A percentile compares a stretch with the other conserved stretches of the same genome.
Evolutionary conservation across 2,329 filamentous ascomycete genomes (phyloP).

Genomic region (Monascus ruber): DNA sequence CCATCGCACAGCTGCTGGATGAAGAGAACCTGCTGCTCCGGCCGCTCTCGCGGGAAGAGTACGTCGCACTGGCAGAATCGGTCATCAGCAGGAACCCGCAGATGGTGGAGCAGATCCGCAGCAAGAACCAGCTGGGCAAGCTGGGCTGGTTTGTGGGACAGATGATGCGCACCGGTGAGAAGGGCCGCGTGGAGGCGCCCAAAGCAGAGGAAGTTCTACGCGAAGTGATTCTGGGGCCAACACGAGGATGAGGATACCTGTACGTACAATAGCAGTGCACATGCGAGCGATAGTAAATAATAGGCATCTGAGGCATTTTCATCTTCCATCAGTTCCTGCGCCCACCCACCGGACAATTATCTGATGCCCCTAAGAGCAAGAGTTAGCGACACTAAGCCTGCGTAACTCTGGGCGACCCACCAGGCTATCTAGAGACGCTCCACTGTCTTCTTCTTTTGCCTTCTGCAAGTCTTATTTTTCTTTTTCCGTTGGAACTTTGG

Average conservation of each 20-base stretch:
- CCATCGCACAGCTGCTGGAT: constrained; percentile 43
- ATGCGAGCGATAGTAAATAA: background rate
- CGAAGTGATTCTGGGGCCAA: constrained; percentile 31
- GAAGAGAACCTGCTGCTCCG: constrained; percentile 45
- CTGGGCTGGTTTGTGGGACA: constrained; percentile 57
- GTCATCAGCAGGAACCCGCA: constrained; percentile 45
- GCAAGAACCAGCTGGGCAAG: constrained; percentile 52
- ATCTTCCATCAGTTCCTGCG: background rate
- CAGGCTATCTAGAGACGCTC: background rate
- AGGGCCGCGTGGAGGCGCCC: constrained; percentile 51
- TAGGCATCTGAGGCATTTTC: background rate
- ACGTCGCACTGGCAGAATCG: constrained; percentile 41
- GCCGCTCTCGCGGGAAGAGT: constrained; percentile 46
- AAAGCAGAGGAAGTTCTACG: constrained; percentile 45
- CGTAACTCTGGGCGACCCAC: background rate
- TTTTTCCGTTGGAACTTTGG: background rate
- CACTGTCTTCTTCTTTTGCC: constrained; percentile 4
- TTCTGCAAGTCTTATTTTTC: constrained; percentile 5
- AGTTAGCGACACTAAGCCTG: constrained; percentile 25
- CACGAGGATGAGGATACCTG: background rate
- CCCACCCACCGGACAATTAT: too few species aligned
- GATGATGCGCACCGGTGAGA: constrained; percentile 51
- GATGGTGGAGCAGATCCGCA: constrained; percentile 48
- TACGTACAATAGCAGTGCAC: too few species aligned
- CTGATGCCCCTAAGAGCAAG: constrained; percentile 36